Evolutionary conservation across 2,329 filamentous ascomycete species (phyloP).

Genomic region (Colletotrichum lupini): DNA sequence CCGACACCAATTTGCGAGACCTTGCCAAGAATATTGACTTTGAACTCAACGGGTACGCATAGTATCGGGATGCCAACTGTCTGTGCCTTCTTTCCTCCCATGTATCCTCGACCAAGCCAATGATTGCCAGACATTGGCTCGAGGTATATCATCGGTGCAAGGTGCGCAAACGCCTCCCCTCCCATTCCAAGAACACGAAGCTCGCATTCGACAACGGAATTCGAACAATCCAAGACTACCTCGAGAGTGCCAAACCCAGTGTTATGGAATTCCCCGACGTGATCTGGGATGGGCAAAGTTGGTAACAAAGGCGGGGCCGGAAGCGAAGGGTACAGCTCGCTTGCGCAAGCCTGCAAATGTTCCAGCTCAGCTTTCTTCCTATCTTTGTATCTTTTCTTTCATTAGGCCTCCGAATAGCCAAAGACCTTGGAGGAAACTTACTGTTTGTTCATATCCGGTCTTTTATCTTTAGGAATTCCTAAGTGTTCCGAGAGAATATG

Average conservation of each 20-base stretch:
- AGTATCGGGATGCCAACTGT: not conserved
- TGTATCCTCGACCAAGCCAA: constrained; percentile 34
- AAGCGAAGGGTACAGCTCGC: constrained; percentile 33
- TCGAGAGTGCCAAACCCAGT: constrained; percentile 38
- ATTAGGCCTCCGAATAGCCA: not conserved
- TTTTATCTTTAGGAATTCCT: constrained; percentile 34
- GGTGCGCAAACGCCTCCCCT: not conserved
- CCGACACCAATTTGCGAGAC: constrained; percentile 17
- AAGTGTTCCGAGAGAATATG: constrained; percentile 46
- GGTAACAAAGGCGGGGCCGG: constrained; percentile 42
- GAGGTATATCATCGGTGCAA: constrained; percentile 8
- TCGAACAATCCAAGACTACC: constrained; percentile 34
- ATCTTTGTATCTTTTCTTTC: not conserved
- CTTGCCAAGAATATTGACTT: not conserved
- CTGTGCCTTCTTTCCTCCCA: not conserved
- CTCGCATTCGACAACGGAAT: constrained; percentile 27
- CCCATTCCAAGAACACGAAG: constrained; percentile 23
- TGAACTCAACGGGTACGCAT: constrained; percentile 17
- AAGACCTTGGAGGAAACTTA: not conserved
- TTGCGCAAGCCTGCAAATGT: constrained; percentile 36
- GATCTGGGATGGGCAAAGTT: constrained; percentile 52
- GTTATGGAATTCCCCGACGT: constrained; percentile 53
- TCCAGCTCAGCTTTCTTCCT: not conserved
- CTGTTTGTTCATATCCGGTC: constrained; percentile 34
- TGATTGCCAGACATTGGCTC: constrained; percentile 36